phyloP scores from a whole-genome alignment of 2,329 filamentous ascomycete genomes.

The Hymenoscyphus occultus region DNA sequence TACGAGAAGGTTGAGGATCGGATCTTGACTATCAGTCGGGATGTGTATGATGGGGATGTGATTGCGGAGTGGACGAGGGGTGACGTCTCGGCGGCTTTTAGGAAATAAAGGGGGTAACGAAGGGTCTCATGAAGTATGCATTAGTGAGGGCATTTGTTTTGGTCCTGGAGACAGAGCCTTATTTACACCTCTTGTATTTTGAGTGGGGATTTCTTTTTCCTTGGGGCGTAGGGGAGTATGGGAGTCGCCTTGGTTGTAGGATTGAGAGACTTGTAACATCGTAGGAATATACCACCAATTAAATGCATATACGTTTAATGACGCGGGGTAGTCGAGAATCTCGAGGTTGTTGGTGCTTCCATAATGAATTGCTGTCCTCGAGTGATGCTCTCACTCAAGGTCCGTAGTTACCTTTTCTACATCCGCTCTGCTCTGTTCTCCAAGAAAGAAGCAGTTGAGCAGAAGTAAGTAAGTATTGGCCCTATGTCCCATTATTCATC shows the following conservation, averaged over 20 bases:
- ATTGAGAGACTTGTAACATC: slow-evolving; percentile 9
- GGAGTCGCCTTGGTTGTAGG: neutral
- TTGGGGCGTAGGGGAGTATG: neutral
- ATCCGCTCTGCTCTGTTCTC: too few relatives aligned
- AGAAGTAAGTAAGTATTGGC: too few relatives aligned
- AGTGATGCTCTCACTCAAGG: too few relatives aligned
- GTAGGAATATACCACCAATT: slow-evolving; percentile 23
- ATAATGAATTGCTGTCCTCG: too few relatives aligned
- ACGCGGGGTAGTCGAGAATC: too few relatives aligned
- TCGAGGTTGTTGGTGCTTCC: too few relatives aligned
- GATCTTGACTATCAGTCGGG: slow-evolving; percentile 57
- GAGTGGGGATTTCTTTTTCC: slow-evolving; percentile 5
- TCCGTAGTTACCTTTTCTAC: too few relatives aligned
- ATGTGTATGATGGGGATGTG: slow-evolving; percentile 63
- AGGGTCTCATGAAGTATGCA: neutral
- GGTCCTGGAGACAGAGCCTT: neutral
- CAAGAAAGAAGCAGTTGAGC: too few relatives aligned
- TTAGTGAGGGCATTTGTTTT: neutral
- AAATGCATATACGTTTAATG: slow-evolving; percentile 7
- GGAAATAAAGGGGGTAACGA: slow-evolving; percentile 21
- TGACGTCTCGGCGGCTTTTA: slow-evolving; percentile 60
- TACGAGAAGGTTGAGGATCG: slow-evolving; percentile 61
- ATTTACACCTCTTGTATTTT: neutral
- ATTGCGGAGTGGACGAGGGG: slow-evolving; percentile 63
- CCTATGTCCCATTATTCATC: too few relatives aligned